Evolutionary conservation across 2,329 filamentous ascomycete species (phyloP), one percentile per base, ranked within the genome.

Genomic region (Hypoxylon sp.): DNA sequence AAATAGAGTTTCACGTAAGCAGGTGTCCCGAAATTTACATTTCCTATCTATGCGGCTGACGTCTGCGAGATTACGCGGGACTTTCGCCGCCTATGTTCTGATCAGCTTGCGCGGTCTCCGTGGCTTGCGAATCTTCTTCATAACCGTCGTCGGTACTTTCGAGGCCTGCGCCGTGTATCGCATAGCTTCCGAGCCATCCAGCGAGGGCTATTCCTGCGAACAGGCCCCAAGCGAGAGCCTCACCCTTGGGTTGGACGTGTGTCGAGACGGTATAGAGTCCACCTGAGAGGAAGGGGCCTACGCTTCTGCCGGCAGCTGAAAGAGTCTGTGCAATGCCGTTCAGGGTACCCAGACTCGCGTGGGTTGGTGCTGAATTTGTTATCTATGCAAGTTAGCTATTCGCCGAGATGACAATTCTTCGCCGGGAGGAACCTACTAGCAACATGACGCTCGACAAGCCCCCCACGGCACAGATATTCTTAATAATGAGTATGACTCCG

Each of bases 291-390:
- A 98, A 95, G 0, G 96, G 96, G 0, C 96, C 96, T 0, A 94
- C 88, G 48, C 95, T 94, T 66, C 96, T 90, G 7, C 96, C 96
- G 0, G 93, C 93, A 0, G 96, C 96, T 0, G 94, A 97, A 0
- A 99, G 88, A 0, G 94, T 97, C 80, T 99, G 96, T 0, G 96
- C 96, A 33, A 98, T 87, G 8, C 96, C 96, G 76, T 99, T 98
- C 27, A 99, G 85, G 0, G 93, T 94, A 2, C 96, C 96, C 0
- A 99, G 87, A 0, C 93, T 94, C 4, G 92, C 90, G 79, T 95
- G 89, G 6, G 95, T 94, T 0, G 94, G 93, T 0, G 94, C 93
- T 0, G 93, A 97, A 75, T 99, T 99, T 40, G 94, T 98, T 72
- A 99, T 95, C 92, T 73, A 22, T 31, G 66, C 27, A 25, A 49